phyloP scores from a whole-genome alignment of 768 basidiomycete genomes.

The Leccinum barrowsii region DNA sequence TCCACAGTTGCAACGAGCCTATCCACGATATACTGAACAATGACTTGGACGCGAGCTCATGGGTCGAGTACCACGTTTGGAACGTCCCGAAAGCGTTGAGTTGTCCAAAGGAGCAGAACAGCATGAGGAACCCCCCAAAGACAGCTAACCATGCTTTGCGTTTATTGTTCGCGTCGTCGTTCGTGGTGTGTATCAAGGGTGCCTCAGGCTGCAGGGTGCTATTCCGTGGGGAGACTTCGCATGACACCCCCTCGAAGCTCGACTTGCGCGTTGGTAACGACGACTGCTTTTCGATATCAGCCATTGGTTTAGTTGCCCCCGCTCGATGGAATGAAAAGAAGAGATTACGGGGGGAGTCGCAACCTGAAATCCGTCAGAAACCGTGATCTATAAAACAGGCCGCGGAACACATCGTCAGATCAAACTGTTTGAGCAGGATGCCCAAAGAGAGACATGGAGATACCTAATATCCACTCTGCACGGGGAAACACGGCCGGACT shows the following conservation, averaged over 20 bases:
- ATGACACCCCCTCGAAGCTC: slow-evolving; percentile 21
- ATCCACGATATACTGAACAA: slow-evolving; percentile 68
- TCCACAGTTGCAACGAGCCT: slow-evolving; percentile 64
- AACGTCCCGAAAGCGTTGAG: slow-evolving; percentile 73
- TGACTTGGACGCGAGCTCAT: slow-evolving; percentile 50
- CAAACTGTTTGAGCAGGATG: slow-evolving; percentile 20
- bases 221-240: slow-evolving; percentile 18
- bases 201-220: slow-evolving; percentile 23
- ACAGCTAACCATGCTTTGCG: slow-evolving; percentile 46
- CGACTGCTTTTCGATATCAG: slow-evolving; percentile 30
- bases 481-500: slow-evolving; percentile 4
- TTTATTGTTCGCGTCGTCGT: slow-evolving; percentile 8
- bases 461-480: slow-evolving; percentile 11
- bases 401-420: slow-evolving; percentile 18
- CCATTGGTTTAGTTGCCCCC: slow-evolving; percentile 20
- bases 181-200: slow-evolving; percentile 11
- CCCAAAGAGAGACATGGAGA: slow-evolving; percentile 19
- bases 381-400: slow-evolving; percentile 26
- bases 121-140: slow-evolving; percentile 59
- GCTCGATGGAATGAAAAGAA: slow-evolving; percentile 2
- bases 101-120: slow-evolving; percentile 70
- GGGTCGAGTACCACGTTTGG: slow-evolving; percentile 60
- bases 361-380: slow-evolving; percentile 1
- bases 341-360: slow-evolving; percentile 14
- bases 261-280: slow-evolving; percentile 15